Base-by-base conservation (phyloP, 139 green algal species). In the Picochlorum sp. region DNA sequence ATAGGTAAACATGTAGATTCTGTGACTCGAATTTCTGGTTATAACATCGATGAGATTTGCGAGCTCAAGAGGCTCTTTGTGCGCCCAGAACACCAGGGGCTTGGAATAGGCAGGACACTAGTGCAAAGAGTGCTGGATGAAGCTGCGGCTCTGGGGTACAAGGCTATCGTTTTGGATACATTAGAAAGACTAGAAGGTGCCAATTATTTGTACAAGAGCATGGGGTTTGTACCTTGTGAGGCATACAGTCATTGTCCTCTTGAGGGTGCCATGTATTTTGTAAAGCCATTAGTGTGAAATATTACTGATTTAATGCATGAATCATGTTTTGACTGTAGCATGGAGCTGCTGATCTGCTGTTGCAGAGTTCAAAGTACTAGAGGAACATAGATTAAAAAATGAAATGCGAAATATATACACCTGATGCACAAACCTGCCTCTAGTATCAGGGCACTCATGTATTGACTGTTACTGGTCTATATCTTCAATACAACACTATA, bases 51-150 rank as follows among this genome's bases (percentile, higher is more conserved):
- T 13, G 35, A 36, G 18, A 62, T 68, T 6, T 73, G 65, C 39
- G 65, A 73, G 16, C 62, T 73, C 57, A 73, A 73, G 31, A 57
- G 65, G 29, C 45, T 72, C 29, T 72, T 72, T 47, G 65, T 72
- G 29, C 20, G 61, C 55, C 20, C 25, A n/a, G 50, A 51, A 14
- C 56, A 72, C 47, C 65, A 72, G 36, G 29, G 56, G 1, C 35
- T 44, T 6, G 57, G 57, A 6, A 57, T 63, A 12, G 65, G 65
- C 12, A 55, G 37, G 1, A 29, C 35, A 29, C 57, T 72, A 36
- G 28, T 29, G 26, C 28, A 41, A 1, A 49, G 28, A 28, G 33
- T 67, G 30, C 54, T 66, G 16, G 22, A 9, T 2, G 35, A 45
- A 56, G 65, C 35, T 1, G 47, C 26, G 3, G 5, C 7, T 2